phyloP scores from a whole-genome alignment of 2,329 filamentous ascomycete genomes.

The Apiospora pterosperma region DNA sequence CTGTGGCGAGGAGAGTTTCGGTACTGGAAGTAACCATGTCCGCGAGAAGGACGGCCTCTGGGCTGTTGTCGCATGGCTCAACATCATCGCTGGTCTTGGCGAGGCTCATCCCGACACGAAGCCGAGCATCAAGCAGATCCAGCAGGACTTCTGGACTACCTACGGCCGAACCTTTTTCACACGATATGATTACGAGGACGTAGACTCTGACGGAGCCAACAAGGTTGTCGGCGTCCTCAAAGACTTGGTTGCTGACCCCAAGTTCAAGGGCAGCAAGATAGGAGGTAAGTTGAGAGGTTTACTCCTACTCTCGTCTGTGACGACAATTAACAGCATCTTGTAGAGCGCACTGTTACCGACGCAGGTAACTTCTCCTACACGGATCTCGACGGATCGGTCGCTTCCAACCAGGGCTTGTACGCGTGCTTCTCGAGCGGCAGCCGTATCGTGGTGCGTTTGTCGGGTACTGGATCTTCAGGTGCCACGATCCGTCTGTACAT shows the following conservation, averaged over 20 bases:
- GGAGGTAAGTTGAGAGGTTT: conserved; percentile 49
- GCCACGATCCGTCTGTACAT: conserved; percentile 97
- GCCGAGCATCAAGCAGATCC: conserved; percentile 92
- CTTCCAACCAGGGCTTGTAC: conserved; percentile 93
- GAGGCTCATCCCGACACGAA: conserved; percentile 75
- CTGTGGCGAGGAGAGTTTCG: conserved; percentile 97
- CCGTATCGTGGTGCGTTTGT: conserved; percentile 91
- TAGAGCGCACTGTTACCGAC: conserved; percentile 75
- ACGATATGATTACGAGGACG: conserved; percentile 96
- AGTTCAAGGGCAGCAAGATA: conserved; percentile 80
- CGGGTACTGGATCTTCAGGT: conserved; percentile 90
- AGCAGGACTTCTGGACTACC: conserved; percentile 93
- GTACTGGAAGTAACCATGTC: conserved; percentile 97
- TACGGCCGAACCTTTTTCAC: conserved; percentile 99
- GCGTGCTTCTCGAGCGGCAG: conserved; percentile 92
- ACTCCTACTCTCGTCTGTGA: not conserved
- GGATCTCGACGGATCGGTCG: conserved; percentile 94
- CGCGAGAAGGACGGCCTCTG: conserved; percentile 98
- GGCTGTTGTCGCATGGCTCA: conserved; percentile 96
- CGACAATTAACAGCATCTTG: conserved; percentile 17
- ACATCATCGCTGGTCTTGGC: conserved; percentile 94
- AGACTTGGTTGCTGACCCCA: conserved; percentile 68
- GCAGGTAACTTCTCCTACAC: conserved; percentile 98
- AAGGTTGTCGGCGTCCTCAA: conserved; percentile 82
- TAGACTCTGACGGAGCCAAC: conserved; percentile 85